These are phyloP conservation scores for Gossypium mustelinum DNA, from an alignment of 345 rosid species.

Conservation along the genomic window DNA sequence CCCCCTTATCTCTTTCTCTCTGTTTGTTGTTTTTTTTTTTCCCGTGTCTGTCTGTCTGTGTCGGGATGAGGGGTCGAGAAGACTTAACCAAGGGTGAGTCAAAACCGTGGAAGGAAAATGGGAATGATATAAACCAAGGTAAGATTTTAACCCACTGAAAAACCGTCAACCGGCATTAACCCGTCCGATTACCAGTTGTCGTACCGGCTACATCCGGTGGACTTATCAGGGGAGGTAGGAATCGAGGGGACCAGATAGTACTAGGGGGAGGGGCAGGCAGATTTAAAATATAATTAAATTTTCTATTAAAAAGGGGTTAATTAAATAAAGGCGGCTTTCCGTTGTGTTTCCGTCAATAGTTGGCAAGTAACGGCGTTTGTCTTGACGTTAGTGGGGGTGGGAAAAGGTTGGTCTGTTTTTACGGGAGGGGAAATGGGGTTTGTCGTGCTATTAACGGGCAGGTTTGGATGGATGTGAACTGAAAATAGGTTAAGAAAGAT, in stretches of 20 bases:
- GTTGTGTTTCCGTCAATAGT: neutral
- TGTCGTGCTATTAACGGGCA: constrained; percentile 81
- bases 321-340: constrained; percentile 1
- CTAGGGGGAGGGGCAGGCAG: constrained; percentile 4
- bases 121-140: constrained; percentile 74
- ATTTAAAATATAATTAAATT: neutral
- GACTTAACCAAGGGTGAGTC: constrained; percentile 20
- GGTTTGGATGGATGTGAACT: constrained; percentile 41
- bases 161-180: constrained; percentile 39
- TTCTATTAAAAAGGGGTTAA: neutral
- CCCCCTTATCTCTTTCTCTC: constrained; percentile 15
- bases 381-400: constrained; percentile 32
- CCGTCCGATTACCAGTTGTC: constrained; percentile 29
- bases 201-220: constrained; percentile 38
- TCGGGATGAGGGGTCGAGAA: constrained; percentile 12
- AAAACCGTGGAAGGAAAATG: constrained; percentile 26
- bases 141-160: constrained; percentile 47
- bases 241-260: constrained; percentile 27
- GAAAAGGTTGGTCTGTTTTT: constrained; percentile 54
- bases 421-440: constrained; percentile 42
- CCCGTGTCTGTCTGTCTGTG: constrained; percentile 26
- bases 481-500: neutral
- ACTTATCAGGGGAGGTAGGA: constrained; percentile 1
- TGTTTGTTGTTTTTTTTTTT: constrained; percentile 9
- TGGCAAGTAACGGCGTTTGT: constrained; percentile 42